Conservation (phyloP, 2,329 filamentous ascomycete species). For the Emericellopsis cladophorae region DNA sequence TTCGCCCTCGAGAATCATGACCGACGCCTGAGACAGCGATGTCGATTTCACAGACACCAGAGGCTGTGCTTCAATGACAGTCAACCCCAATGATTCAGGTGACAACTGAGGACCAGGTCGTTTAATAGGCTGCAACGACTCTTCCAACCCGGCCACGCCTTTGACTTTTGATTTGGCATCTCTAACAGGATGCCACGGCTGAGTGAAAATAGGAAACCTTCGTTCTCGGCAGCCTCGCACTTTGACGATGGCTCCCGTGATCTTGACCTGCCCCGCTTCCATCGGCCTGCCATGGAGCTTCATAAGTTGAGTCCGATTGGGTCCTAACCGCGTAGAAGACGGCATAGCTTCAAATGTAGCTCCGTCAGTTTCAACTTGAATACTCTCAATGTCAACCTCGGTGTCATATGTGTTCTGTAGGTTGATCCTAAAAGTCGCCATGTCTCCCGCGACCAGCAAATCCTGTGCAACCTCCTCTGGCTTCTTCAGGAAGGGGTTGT, state of each 20-base stretch:
- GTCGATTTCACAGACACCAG: constrained; percentile 62
- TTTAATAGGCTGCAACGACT: constrained; percentile 24
- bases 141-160: constrained; percentile 47
- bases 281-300: constrained; percentile 57
- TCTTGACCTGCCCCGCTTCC: constrained; percentile 52
- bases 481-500: constrained; percentile 79
- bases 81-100: constrained; percentile 45
- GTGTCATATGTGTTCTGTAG: constrained; percentile 93
- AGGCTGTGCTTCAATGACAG: constrained; percentile 70
- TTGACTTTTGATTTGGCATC: constrained; percentile 66
- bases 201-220: constrained; percentile 70
- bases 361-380: constrained; percentile 63
- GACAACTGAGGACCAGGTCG: constrained; percentile 23
- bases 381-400: constrained; percentile 75
- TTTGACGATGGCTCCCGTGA: constrained; percentile 69
- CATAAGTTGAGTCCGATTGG: constrained; percentile 72
- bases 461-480: constrained; percentile 50
- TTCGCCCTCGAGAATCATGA: constrained; percentile 93
- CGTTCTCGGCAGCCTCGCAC: constrained; percentile 72
- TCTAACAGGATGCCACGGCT: constrained; percentile 59
- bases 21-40: constrained; percentile 67
- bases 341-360: constrained; percentile 55
- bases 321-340: constrained; percentile 58
- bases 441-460: constrained; percentile 63
- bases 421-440: constrained; percentile 65